A percentile compares a stretch with the other conserved stretches of the same genome.
phyloP scores from a whole-genome alignment of 2,329 filamentous ascomycete species.

The Trichocomaceae sp. region DNA sequence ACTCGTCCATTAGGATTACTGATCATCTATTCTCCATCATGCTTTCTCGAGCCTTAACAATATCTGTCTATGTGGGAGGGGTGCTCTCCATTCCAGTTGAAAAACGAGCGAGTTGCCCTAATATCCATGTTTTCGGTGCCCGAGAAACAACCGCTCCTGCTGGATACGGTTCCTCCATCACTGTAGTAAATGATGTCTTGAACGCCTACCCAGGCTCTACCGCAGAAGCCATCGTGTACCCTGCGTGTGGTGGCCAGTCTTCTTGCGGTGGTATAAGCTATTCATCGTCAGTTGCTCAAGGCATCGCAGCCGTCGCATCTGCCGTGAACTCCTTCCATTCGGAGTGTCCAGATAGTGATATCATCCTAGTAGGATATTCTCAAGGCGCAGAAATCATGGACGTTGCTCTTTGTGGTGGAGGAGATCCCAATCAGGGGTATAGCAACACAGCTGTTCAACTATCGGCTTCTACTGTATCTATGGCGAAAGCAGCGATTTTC shows the following conservation, averaged over 20 bases:
- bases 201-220: slow-evolving; percentile 46
- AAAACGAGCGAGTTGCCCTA: slow-evolving; percentile 34
- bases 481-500: slow-evolving; percentile 59
- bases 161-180: slow-evolving; percentile 47
- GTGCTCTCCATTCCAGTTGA: slow-evolving; percentile 3
- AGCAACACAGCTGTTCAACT: slow-evolving; percentile 41
- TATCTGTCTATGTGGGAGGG: not conserved
- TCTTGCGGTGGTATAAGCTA: slow-evolving; percentile 56
- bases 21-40: not conserved
- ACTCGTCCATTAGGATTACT: not conserved
- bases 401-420: slow-evolving; percentile 55
- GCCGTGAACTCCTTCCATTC: slow-evolving; percentile 55
- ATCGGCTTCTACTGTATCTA: slow-evolving; percentile 43
- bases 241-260: slow-evolving; percentile 57
- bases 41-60: slow-evolving; percentile 4
- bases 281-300: slow-evolving; percentile 51
- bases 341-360: slow-evolving; percentile 50
- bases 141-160: slow-evolving; percentile 44
- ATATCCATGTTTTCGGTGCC: slow-evolving; percentile 47
- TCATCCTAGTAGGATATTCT: slow-evolving; percentile 58
- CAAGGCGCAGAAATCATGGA: slow-evolving; percentile 60
- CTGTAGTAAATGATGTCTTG: slow-evolving; percentile 47
- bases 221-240: slow-evolving; percentile 51
- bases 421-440: slow-evolving; percentile 43
- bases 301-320: slow-evolving; percentile 52